Evolutionary conservation across 1,284 basidiomycete genomes (phyloP).

Genomic region (Gomphus sp.): DNA sequence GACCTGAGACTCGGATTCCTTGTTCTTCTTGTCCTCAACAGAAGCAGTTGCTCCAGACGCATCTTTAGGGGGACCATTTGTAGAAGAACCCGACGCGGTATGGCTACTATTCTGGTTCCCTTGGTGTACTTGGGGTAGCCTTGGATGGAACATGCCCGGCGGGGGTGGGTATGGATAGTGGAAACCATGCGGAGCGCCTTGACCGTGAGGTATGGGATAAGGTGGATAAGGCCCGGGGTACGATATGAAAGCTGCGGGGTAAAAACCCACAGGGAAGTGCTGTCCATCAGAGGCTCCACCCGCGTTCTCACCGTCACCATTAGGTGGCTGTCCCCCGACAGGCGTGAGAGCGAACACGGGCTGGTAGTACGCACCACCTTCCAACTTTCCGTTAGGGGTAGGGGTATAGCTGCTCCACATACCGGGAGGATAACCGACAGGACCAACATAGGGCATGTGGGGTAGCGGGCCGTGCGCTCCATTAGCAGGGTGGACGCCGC

Average conservation of each 20-base stretch:
- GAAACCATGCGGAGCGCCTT: constrained; percentile 28
- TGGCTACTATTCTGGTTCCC: neutral
- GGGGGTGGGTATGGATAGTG: constrained; percentile 6
- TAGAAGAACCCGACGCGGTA: neutral
- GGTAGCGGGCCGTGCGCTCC: constrained; percentile 30
- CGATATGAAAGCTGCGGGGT: constrained; percentile 40
- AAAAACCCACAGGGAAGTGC: constrained; percentile 35
- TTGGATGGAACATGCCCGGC: constrained; percentile 13
- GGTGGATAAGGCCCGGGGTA: constrained; percentile 35
- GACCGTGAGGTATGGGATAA: constrained; percentile 39
- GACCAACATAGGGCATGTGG: constrained; percentile 38
- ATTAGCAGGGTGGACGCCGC: constrained; percentile 31
- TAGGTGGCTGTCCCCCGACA: constrained; percentile 29
- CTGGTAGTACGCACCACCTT: constrained; percentile 36
- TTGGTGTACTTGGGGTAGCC: constrained; percentile 14
- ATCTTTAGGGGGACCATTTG: neutral
- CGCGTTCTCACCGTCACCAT: constrained; percentile 36
- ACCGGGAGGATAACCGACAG: constrained; percentile 27
- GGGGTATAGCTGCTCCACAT: constrained; percentile 43
- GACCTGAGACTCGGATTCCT: constrained; percentile 1
- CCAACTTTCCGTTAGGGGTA: constrained; percentile 37
- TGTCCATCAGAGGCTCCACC: constrained; percentile 21
- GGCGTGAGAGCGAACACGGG: constrained; percentile 40
- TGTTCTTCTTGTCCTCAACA: neutral
- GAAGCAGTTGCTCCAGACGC: neutral